A percentile compares a stretch with the other conserved stretches of the same genome.
Conservation (phyloP, 2,329 filamentous ascomycete genomes). For the Apiospora malaysiana region DNA sequence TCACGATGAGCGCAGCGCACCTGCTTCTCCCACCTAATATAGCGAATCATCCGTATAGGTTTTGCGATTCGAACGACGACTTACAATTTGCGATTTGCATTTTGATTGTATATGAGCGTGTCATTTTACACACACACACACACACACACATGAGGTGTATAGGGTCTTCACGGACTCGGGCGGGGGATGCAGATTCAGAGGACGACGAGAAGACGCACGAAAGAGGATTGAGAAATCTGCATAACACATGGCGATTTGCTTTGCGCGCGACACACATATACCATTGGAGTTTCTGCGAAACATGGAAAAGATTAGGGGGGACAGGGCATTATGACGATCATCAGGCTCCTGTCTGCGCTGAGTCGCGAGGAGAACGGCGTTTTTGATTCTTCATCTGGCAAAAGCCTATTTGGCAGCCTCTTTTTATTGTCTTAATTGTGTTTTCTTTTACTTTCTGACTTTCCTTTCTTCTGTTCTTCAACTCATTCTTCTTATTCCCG, state of each 20-base stretch:
- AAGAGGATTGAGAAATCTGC: not conserved
- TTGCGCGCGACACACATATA: slow-evolving; percentile 18
- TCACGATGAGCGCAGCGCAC: not conserved
- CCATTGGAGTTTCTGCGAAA: slow-evolving; percentile 18
- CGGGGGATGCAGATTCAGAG: not conserved
- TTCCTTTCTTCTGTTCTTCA: not conserved
- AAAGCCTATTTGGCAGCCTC: not conserved
- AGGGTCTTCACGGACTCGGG: not conserved
- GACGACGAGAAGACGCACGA: not conserved
- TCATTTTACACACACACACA: not conserved
- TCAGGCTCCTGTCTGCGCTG: not conserved
- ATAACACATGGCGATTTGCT: slow-evolving; percentile 18
- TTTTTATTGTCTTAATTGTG: slow-evolving; percentile 10
- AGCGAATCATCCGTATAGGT: not conserved
- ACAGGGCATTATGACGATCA: slow-evolving; percentile 3
- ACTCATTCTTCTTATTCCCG: slow-evolving; percentile 9
- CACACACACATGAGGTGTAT: not conserved
- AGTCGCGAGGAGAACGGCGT: slow-evolving; percentile 18
- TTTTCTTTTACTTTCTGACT: not conserved
- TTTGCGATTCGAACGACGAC: not conserved
- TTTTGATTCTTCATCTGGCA: slow-evolving; percentile 4
- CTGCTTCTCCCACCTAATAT: not conserved
- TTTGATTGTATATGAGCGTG: slow-evolving; percentile 15
- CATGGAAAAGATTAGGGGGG: slow-evolving; percentile 14
- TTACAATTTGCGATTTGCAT: not conserved